A percentile compares a stretch with the other conserved stretches of the same genome.
Conservation (phyloP, 352 stramenopile genomes). For the Bremia lactucae region DNA sequence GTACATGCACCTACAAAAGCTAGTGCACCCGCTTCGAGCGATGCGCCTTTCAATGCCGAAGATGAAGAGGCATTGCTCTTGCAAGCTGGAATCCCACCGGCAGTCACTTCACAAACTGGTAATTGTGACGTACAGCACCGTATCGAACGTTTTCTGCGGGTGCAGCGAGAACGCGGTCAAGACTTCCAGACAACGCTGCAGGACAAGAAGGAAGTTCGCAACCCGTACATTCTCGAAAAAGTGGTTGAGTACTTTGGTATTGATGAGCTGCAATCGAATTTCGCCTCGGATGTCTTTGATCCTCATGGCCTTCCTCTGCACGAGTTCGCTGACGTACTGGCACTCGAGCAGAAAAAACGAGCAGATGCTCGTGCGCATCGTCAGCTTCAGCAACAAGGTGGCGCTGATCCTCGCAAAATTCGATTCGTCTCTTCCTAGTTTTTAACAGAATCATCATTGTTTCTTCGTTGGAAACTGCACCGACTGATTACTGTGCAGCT, state of each 20-base stretch:
- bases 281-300: slow-evolving; percentile 51
- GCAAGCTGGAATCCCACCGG: slow-evolving; percentile 31
- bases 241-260: slow-evolving; percentile 83
- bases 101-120: slow-evolving; percentile 7
- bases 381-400: slow-evolving; percentile 26
- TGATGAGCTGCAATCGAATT: slow-evolving; percentile 72
- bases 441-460: no score
- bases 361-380: slow-evolving; percentile 26
- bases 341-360: slow-evolving; percentile 51
- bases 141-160: slow-evolving; percentile 46
- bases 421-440: slow-evolving; percentile 17
- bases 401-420: slow-evolving; percentile 7
- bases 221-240: slow-evolving; percentile 81
- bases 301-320: slow-evolving; percentile 53
- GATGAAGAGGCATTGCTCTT: slow-evolving; percentile 29
- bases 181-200: slow-evolving; percentile 64
- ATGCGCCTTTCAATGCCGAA: slow-evolving; percentile 6
- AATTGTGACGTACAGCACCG: slow-evolving; percentile 40
- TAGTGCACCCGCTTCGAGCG: slow-evolving; percentile 1
- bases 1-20: background rate
- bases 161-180: slow-evolving; percentile 26
- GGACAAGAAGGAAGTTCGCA: slow-evolving; percentile 77
- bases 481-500: no score
- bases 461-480: no score
- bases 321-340: slow-evolving; percentile 56